These are phyloP conservation scores for Apiotrichum siamense DNA, from an alignment of 1,284 basidiomycete species.

Conservation along the genomic window DNA sequence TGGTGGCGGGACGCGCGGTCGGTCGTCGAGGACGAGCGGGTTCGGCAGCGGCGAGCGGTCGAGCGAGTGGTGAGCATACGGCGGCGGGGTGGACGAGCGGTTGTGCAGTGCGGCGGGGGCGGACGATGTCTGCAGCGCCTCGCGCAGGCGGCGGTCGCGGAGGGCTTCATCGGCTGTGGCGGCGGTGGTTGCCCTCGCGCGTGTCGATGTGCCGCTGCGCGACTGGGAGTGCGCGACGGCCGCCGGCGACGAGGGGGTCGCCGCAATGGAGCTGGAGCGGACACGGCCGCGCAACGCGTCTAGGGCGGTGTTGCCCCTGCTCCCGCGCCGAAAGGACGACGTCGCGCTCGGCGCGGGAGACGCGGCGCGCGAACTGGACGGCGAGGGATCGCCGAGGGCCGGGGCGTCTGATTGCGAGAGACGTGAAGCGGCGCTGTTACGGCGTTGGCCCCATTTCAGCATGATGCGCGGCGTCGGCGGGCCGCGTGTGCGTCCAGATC, in stretches of 20 bases:
- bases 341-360: no score
- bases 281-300: neutral
- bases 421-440: neutral
- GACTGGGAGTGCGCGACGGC: no score
- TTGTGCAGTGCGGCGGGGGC: neutral
- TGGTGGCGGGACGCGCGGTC: constrained; percentile 36
- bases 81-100: constrained; percentile 21
- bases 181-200: neutral
- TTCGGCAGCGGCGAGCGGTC: constrained; percentile 32
- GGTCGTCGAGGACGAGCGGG: constrained; percentile 29
- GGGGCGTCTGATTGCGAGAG: no score
- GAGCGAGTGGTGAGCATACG: constrained; percentile 31
- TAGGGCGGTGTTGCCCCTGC: neutral
- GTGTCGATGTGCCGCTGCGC: neutral
- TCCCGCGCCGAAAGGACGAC: no score
- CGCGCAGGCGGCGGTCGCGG: neutral
- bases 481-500: neutral
- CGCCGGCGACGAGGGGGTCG: neutral
- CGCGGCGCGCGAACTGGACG: no score
- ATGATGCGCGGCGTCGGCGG: neutral
- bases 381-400: no score
- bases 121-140: constrained; percentile 2
- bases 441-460: neutral
- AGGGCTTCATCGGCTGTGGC: neutral
- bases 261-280: neutral